Evolutionary conservation across 2,329 filamentous ascomycete species (phyloP).

Genomic region (Stenocarpella maydis): DNA sequence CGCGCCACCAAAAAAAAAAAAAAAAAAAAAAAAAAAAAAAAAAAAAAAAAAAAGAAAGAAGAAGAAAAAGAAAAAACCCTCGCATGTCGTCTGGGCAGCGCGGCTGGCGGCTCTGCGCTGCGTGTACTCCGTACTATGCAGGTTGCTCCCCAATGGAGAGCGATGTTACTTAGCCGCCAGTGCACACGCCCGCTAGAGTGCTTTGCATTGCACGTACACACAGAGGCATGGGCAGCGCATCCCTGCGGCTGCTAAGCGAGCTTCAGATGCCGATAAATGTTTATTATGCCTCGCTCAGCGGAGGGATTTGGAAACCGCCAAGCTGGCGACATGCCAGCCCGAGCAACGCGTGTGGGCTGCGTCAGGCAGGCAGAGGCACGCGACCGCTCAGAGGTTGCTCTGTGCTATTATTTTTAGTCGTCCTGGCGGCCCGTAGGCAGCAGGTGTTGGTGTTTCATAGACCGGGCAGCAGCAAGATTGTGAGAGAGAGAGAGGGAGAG

Average conservation of each 20-base stretch:
- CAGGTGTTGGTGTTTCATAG: not conserved
- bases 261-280: slow-evolving; percentile 13
- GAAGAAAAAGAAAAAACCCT: not conserved
- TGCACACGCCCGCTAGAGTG: not conserved
- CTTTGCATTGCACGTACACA: too few relatives aligned
- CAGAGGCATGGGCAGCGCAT: not conserved
- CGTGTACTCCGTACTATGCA: not conserved
- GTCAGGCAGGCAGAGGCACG: not conserved
- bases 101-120: slow-evolving; percentile 7
- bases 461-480: not conserved
- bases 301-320: slow-evolving; percentile 2
- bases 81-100: slow-evolving; percentile 21
- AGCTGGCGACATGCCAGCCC: slow-evolving; percentile 14
- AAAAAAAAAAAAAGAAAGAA: too few relatives aligned
- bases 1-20: not conserved
- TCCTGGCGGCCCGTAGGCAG: not conserved
- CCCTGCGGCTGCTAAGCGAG: slow-evolving; percentile 25
- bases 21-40: too few relatives aligned
- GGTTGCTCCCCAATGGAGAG: not conserved
- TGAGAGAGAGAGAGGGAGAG: not conserved
- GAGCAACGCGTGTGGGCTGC: slow-evolving; percentile 11
- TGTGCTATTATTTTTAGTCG: not conserved
- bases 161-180: slow-evolving; percentile 14
- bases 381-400: too few relatives aligned
- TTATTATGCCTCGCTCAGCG: slow-evolving; percentile 14